Percentiles rank a stretch among this genome's conserved stretches.
Conservation (phyloP, 352 stramenopile species). For the Pythium diclinum region DNA sequence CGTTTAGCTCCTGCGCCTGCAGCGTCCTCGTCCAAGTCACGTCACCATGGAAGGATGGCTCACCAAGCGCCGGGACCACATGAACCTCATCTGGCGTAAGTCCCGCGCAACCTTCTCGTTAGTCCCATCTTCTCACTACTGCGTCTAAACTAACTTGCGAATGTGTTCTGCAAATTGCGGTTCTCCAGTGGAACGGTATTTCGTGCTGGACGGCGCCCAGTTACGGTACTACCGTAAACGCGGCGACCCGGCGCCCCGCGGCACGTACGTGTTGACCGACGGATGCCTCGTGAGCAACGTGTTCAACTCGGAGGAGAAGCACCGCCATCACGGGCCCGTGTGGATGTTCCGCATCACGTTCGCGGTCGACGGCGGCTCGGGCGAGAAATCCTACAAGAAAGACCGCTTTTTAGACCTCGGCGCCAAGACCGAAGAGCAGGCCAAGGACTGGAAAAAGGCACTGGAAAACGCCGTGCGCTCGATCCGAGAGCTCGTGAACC, state of each 20-base stretch:
- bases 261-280: constrained; percentile 85
- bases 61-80: constrained; percentile 86
- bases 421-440: constrained; percentile 80
- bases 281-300: constrained; percentile 72
- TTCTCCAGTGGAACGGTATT: constrained; percentile 77
- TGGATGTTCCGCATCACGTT: constrained; percentile 92
- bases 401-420: constrained; percentile 84
- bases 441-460: constrained; percentile 77
- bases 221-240: constrained; percentile 87
- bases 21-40: constrained; percentile 1
- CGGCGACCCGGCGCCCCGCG: constrained; percentile 71
- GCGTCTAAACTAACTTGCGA: background rate
- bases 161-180: constrained; percentile 2
- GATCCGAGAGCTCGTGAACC: constrained; percentile 62
- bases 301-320: constrained; percentile 88
- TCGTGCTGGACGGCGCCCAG: constrained; percentile 83
- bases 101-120: too few relatives aligned
- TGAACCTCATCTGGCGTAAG: constrained; percentile 90
- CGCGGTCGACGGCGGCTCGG: constrained; percentile 44
- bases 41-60: constrained; percentile 82
- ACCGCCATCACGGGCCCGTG: constrained; percentile 82
- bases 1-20: background rate
- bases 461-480: constrained; percentile 79
- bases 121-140: background rate
- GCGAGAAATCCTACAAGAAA: constrained; percentile 87